Conservation (phyloP, 2,329 filamentous ascomycete genomes). For the Beauveria pseudobassiana region DNA sequence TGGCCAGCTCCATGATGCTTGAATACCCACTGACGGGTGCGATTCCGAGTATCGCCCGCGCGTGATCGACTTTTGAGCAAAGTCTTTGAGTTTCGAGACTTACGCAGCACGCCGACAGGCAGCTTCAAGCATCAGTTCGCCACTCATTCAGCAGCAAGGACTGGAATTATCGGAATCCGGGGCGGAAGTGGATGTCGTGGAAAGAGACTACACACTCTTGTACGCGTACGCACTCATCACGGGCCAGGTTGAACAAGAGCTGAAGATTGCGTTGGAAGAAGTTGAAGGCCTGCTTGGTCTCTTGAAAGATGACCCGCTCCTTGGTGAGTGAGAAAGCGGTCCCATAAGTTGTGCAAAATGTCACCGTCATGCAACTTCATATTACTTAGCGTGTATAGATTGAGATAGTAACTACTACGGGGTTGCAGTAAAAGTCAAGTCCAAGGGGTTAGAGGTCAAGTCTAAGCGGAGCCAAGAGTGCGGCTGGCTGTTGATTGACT, state of each 20-base stretch:
- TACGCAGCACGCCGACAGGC: constrained; percentile 23
- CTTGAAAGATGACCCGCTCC: constrained; percentile 23
- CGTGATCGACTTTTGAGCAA: constrained; percentile 74
- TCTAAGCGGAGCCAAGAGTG: too few relatives aligned
- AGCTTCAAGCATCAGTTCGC: not conserved
- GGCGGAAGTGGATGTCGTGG: constrained; percentile 32
- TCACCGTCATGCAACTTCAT: too few relatives aligned
- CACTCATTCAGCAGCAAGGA: not conserved
- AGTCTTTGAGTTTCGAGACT: constrained; percentile 70
- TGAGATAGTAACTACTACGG: too few relatives aligned
- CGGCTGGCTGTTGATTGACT: too few relatives aligned
- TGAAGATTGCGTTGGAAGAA: constrained; percentile 48
- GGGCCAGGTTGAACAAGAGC: constrained; percentile 53
- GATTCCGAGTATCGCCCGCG: constrained; percentile 65
- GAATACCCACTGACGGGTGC: constrained; percentile 83
- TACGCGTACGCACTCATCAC: constrained; percentile 76
- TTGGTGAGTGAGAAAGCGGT: constrained; percentile 37
- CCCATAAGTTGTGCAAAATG: too few relatives aligned
- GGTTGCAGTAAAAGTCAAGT: too few relatives aligned
- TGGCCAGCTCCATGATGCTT: constrained; percentile 81
- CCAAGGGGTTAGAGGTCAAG: too few relatives aligned
- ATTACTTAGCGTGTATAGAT: too few relatives aligned
- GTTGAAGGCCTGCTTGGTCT: constrained; percentile 52
- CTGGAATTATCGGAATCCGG: constrained; percentile 4
- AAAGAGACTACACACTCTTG: constrained; percentile 77